Percentiles rank a stretch among this genome's conserved stretches.
phyloP scores from a whole-genome alignment of 176 grass and related monocot species.

The Chloris gayana region DNA sequence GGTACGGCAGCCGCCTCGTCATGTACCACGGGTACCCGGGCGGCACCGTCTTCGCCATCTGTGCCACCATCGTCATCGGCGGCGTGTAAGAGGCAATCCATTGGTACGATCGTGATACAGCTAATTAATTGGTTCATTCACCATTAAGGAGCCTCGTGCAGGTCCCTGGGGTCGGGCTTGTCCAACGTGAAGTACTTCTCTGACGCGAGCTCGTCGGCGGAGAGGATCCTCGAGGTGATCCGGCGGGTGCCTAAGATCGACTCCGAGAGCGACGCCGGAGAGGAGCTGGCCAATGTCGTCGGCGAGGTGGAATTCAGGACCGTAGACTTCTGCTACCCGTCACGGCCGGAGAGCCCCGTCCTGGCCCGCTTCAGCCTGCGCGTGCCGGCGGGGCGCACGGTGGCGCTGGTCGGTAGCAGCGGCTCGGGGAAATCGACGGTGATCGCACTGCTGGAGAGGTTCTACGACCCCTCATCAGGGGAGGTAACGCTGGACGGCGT shows the following conservation, averaged over 20 bases:
- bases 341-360: conserved; percentile 71
- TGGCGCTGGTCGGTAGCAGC: conserved; percentile 80
- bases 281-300: conserved; percentile 59
- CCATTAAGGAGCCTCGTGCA: neutral
- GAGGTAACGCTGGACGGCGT: conserved; percentile 74
- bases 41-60: conserved; percentile 86
- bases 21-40: conserved; percentile 86
- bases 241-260: conserved; percentile 83
- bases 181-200: conserved; percentile 94
- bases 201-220: conserved; percentile 74
- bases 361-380: conserved; percentile 76
- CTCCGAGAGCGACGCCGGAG: conserved; percentile 66
- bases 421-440: conserved; percentile 94
- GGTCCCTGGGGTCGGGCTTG: conserved; percentile 77
- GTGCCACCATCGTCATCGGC: conserved; percentile 62
- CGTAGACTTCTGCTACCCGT: conserved; percentile 86
- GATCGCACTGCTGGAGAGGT: conserved; percentile 85
- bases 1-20: conserved; percentile 93
- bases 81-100: conserved; percentile 56
- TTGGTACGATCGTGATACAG: too few species aligned
- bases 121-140: neutral
- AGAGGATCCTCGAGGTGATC: conserved; percentile 71
- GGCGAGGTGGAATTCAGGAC: conserved; percentile 84
- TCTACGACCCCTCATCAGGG: conserved; percentile 78
- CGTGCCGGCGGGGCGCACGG: conserved; percentile 75